Percentiles rank a stretch among this genome's conserved stretches.
These are phyloP conservation scores for Collybiopsis confluens DNA, from an alignment of 768 basidiomycete species.

Conservation along the genomic window DNA sequence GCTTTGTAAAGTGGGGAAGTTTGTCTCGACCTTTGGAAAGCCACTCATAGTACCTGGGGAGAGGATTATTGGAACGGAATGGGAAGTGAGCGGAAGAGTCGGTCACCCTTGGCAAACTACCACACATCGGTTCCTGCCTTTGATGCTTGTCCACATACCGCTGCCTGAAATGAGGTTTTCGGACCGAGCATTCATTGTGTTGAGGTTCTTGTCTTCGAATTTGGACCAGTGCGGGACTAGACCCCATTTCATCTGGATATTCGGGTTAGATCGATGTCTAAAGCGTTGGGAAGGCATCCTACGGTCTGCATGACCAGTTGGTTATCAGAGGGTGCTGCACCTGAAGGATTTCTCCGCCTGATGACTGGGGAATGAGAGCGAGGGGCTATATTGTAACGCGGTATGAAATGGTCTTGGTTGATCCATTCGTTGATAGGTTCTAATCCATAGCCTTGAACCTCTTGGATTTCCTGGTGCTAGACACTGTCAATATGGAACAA, in stretches of 20 bases:
- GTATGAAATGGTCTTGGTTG: slow-evolving; percentile 51
- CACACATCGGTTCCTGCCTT: slow-evolving; percentile 81
- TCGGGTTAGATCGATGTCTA: neutral
- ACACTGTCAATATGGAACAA: slow-evolving; percentile 5
- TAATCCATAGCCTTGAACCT: slow-evolving; percentile 38
- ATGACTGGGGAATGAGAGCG: slow-evolving; percentile 76
- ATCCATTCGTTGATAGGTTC: slow-evolving; percentile 53
- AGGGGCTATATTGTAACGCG: slow-evolving; percentile 82
- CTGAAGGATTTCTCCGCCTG: slow-evolving; percentile 19
- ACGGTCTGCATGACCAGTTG: slow-evolving; percentile 57
- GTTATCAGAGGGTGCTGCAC: slow-evolving; percentile 4
- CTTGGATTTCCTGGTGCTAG: slow-evolving; percentile 40
- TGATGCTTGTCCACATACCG: slow-evolving; percentile 84
- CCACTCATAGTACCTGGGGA: slow-evolving; percentile 89
- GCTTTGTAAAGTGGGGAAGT: slow-evolving; percentile 51
- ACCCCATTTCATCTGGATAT: slow-evolving; percentile 74
- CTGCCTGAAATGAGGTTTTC: slow-evolving; percentile 74
- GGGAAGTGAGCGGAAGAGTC: slow-evolving; percentile 7
- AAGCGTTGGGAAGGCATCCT: neutral
- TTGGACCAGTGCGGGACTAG: slow-evolving; percentile 83
- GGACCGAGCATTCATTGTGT: slow-evolving; percentile 86
- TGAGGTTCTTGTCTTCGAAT: slow-evolving; percentile 62
- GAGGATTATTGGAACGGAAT: neutral
- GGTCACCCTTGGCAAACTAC: slow-evolving; percentile 75
- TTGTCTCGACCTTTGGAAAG: slow-evolving; percentile 67